phyloP scores from a whole-genome alignment of 306 rosid species.

The Pyrus betulifolia region DNA sequence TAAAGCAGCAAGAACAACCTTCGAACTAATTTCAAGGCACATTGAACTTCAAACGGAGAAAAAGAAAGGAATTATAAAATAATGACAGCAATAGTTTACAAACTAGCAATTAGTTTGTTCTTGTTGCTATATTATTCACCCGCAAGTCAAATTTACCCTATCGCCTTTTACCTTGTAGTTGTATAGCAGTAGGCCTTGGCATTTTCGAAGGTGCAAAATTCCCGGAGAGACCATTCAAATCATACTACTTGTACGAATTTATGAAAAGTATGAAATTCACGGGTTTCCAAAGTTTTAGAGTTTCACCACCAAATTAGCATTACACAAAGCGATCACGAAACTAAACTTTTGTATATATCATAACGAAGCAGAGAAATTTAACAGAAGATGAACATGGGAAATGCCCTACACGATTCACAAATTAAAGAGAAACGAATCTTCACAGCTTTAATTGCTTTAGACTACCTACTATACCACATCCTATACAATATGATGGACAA shows the following conservation, averaged over 20 bases:
- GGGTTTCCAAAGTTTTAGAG: no score
- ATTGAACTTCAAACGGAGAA: no score
- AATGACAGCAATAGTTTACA: neutral
- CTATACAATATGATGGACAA: slow-evolving; percentile 2
- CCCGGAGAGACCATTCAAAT: neutral
- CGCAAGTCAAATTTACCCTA: neutral
- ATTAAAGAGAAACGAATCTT: neutral
- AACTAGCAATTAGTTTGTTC: neutral
- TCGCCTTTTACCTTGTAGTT: neutral
- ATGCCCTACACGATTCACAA: slow-evolving; percentile 30
- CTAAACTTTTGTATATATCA: no score
- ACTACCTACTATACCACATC: slow-evolving; percentile 39
- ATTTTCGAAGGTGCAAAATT: neutral
- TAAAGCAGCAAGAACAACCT: no score
- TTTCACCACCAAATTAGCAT: no score
- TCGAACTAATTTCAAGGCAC: no score
- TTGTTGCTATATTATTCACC: neutral
- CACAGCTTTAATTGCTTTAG: slow-evolving; percentile 27
- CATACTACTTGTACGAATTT: neutral
- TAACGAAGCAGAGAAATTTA: neutral
- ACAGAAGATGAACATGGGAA: neutral
- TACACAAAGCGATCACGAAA: no score
- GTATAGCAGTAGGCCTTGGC: neutral
- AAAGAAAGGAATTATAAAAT: neutral
- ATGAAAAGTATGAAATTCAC: no score